Evolutionary conservation across 371 early-diverging fungal species (phyloP), one percentile per base, ranked within the genome.

Genomic region (Actinomucor elegans): DNA sequence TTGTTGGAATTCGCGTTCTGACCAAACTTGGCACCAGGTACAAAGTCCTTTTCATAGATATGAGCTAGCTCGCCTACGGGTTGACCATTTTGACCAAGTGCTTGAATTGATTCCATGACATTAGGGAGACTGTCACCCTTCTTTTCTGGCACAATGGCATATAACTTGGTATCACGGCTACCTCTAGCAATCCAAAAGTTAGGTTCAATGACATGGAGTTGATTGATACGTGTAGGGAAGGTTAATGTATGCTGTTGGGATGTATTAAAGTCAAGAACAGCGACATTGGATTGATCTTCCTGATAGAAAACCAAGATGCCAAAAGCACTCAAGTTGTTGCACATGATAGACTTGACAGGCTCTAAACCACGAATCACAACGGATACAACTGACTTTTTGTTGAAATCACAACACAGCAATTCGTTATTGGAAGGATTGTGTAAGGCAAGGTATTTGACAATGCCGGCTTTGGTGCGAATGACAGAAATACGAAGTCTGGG

Each of bases 381-480:
- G 1, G 86, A 83, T 0, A 77, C 79, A 11, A 83, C 73, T 6
- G 71, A 70, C 26, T 79, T 80, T 52, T 69, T 80, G 47, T 44
- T 55, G 35, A 86, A 83, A 53, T 91, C 86, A 43, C 88, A 66
- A 33, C 83, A 76, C 1, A 89, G 67, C 28, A 91, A 46, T 24
- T 79, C 81, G 52, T 87, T 84, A 42, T 87, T 87, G 8, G 78
- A 65, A n/a, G 89, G 81, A 45, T 89, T 86, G 52, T 87, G 87
- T 32, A 91, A 63, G 35, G 80, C 73, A 15, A 91, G 51, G 49
- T 80, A 80, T 21, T 75, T 76, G 27, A 71, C 64, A 5, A 48
- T 40, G 1, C 73, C 75, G 3, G 48, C 33, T 4, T 17, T 24
- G 10, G 63, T 53, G 37, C 72, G 71, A n/a, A 81, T 69, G 7